Base-by-base conservation (phyloP, 169 alveolate genomes). In the Eimeria sp. region DNA sequence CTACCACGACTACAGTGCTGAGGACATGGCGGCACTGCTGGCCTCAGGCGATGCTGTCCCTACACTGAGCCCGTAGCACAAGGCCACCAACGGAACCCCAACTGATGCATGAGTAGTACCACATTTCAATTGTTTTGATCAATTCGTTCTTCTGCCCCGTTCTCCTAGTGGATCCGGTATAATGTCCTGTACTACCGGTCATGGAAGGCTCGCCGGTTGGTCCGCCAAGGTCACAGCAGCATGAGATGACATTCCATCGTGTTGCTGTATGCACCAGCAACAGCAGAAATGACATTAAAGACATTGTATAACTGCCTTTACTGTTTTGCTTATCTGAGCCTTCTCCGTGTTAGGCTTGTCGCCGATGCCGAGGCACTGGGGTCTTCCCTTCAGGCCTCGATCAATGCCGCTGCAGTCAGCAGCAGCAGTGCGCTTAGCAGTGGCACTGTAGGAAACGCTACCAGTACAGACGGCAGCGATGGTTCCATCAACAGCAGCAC, bases 361-460 rank as follows among this genome's bases (percentile, higher is more conserved):
- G 70, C 45, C 67, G 89, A 45, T 25, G 34, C 54, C 72, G 43
- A 51, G 34, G 14, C 40, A 49, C 72, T 70, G 5, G 11, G n/a
- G 43, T 80, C 89, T 49, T n/a, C n/a, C 25, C 14, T 27, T 45
- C 89, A 80, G 89, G 34, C 89, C 22, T 27, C 89, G 40, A 51
- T 47, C 6, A 80, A 45, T 16, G 89, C 72, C 16, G 18, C 18
- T 80, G 61, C 58, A 18, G n/a, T n/a, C 40, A 80, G 51, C 49
- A 80, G 89, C 84, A 75, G 84, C 84, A 75, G 84, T 57, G 34
- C 57, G 51, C 49, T 43, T 11, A 73, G 54, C 84, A 73, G 58
- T 43, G 40, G 27, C 57, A 34, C 84, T 34, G 16, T 43, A 40
- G 54, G 14, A 18, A 16, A 16, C 16, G 40, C 30, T 34, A 22